Evolutionary conservation across 2,329 filamentous ascomycete species (phyloP).

Genomic region (Pseudogymnoascus sp.): DNA sequence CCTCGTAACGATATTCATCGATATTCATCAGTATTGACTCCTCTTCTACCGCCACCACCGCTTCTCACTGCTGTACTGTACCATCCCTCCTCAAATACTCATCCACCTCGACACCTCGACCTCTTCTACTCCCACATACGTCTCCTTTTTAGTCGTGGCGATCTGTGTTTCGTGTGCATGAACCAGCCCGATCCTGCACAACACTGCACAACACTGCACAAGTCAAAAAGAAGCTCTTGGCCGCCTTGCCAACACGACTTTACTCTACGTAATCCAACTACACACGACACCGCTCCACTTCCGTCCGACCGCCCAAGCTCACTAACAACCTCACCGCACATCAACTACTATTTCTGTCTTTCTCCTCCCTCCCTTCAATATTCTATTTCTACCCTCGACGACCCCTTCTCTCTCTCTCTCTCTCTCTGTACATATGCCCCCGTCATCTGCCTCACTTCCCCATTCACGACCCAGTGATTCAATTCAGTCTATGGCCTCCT

Average conservation of each 20-base stretch:
- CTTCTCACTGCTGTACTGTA: background rate
- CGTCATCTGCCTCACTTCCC: background rate
- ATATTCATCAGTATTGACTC: background rate
- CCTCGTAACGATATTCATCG: background rate
- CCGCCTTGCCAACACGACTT: background rate
- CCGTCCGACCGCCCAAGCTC: background rate
- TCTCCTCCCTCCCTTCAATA: background rate
- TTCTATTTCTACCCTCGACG: background rate
- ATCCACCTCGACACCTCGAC: background rate
- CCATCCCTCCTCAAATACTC: background rate
- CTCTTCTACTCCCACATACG: background rate
- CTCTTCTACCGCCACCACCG: background rate
- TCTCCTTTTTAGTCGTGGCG: background rate
- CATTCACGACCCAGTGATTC: background rate
- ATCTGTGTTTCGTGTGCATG: conserved; percentile 1
- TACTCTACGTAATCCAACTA: background rate
- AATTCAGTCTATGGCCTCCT: conserved; percentile 4
- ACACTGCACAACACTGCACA: background rate
- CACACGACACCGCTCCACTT: conserved; percentile 2
- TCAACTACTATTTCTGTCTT: background rate
- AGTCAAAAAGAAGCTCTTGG: conserved; percentile 1
- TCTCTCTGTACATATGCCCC: background rate
- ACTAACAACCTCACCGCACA: background rate
- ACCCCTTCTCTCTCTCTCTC: background rate
- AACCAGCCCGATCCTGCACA: background rate